Evolutionary conservation across 2,329 filamentous ascomycete species (phyloP).

Genomic region (Periconia digitata): DNA sequence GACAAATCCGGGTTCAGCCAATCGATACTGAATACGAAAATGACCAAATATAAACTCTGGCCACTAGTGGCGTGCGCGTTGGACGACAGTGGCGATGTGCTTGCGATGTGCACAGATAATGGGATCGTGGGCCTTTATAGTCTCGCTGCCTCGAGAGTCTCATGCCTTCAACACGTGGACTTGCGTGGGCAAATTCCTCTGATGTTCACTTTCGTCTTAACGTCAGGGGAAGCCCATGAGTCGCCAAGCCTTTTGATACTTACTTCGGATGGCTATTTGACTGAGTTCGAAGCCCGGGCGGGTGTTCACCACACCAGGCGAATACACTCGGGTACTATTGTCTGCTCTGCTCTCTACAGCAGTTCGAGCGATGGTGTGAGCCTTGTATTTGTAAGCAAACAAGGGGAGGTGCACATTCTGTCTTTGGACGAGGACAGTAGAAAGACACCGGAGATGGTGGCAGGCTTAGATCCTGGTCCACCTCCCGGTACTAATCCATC

Average conservation of each 20-base stretch:
- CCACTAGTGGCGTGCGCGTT: slow-evolving; percentile 63
- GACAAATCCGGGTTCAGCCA: slow-evolving; percentile 32
- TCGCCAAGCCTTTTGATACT: slow-evolving; percentile 59
- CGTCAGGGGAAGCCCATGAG: slow-evolving; percentile 30
- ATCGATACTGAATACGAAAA: slow-evolving; percentile 32
- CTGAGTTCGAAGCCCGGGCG: slow-evolving; percentile 57
- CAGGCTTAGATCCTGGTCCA: slow-evolving; percentile 36
- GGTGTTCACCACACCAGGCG: slow-evolving; percentile 36
- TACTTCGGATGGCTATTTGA: slow-evolving; percentile 64
- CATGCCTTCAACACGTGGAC: slow-evolving; percentile 54
- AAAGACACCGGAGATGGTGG: slow-evolving; percentile 35
- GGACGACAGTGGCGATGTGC: slow-evolving; percentile 64
- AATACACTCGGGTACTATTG: slow-evolving; percentile 27
- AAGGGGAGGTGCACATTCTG: slow-evolving; percentile 39
- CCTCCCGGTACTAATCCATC: slow-evolving; percentile 40
- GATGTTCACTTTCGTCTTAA: slow-evolving; percentile 58
- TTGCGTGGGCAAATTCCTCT: slow-evolving; percentile 63
- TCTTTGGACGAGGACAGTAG: slow-evolving; percentile 24
- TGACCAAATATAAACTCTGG: slow-evolving; percentile 42
- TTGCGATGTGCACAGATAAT: slow-evolving; percentile 65
- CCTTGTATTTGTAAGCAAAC: slow-evolving; percentile 37
- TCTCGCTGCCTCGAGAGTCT: slow-evolving; percentile 59
- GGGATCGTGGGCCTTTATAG: slow-evolving; percentile 66
- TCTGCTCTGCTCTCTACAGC: slow-evolving; percentile 32
- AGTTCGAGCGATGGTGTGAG: slow-evolving; percentile 26